phyloP scores from a whole-genome alignment of 2,329 filamentous ascomycete genomes.

The Trematosphaeria pertusa region DNA sequence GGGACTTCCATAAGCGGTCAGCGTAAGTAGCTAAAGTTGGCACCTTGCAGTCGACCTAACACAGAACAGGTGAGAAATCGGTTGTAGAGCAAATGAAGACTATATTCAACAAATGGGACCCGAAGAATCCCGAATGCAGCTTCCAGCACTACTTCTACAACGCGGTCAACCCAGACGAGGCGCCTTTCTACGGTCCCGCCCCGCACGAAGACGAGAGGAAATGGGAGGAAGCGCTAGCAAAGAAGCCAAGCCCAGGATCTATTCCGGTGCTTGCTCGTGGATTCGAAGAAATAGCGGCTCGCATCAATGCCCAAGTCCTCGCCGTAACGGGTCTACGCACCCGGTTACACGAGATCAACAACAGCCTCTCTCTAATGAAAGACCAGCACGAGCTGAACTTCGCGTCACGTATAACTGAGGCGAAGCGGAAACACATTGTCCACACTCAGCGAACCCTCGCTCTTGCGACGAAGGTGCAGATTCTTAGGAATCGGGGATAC shows the following conservation, averaged over 20 bases:
- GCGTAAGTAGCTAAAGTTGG: slow-evolving; percentile 23
- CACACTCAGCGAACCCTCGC: slow-evolving; percentile 76
- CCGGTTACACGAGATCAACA: slow-evolving; percentile 80
- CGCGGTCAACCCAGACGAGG: slow-evolving; percentile 74
- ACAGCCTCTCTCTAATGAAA: slow-evolving; percentile 73
- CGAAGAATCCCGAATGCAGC: slow-evolving; percentile 69
- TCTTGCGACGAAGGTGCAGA: slow-evolving; percentile 80
- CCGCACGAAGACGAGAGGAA: slow-evolving; percentile 75
- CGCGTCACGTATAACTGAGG: slow-evolving; percentile 75
- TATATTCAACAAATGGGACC: slow-evolving; percentile 77
- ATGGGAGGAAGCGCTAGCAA: slow-evolving; percentile 84
- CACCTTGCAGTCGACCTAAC: slow-evolving; percentile 17
- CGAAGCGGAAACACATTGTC: slow-evolving; percentile 73
- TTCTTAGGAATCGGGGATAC: slow-evolving; percentile 81
- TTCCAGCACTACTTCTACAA: slow-evolving; percentile 92
- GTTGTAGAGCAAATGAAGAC: slow-evolving; percentile 76
- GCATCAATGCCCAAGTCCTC: slow-evolving; percentile 74
- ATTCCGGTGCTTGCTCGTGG: slow-evolving; percentile 80
- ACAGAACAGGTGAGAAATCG: slow-evolving; percentile 68
- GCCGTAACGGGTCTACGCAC: slow-evolving; percentile 74
- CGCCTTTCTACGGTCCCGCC: slow-evolving; percentile 77
- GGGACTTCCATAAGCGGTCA: slow-evolving; percentile 36
- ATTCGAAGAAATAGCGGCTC: slow-evolving; percentile 73
- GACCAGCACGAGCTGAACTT: slow-evolving; percentile 79
- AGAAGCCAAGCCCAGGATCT: slow-evolving; percentile 77